Percentiles rank a stretch among this genome's conserved stretches.
Conservation (phyloP, 2,329 filamentous ascomycete species). For the Phoma sp. region DNA sequence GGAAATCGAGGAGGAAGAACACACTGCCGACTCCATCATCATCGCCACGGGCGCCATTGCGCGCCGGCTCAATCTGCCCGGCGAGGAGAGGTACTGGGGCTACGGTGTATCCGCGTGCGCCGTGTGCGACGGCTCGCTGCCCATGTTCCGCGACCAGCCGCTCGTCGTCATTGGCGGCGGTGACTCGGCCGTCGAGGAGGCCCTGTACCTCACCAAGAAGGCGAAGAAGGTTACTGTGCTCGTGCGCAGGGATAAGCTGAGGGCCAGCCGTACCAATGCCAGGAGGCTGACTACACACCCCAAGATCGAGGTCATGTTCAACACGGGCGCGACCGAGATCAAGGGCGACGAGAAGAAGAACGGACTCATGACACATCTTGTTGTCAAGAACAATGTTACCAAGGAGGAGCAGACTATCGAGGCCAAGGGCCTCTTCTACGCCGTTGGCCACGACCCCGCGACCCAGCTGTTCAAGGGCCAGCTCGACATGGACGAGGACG, state of each 20-base stretch:
- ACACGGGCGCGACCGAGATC: slow-evolving; percentile 81
- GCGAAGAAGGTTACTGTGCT: slow-evolving; percentile 93
- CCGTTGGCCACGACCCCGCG: slow-evolving; percentile 94
- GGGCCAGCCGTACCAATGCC: slow-evolving; percentile 92
- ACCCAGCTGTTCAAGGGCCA: slow-evolving; percentile 90
- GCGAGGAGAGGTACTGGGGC: slow-evolving; percentile 97
- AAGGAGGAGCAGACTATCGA: slow-evolving; percentile 83
- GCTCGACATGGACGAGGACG: slow-evolving; percentile 85
- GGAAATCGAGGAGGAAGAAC: slow-evolving; percentile 68
- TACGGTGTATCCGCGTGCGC: slow-evolving; percentile 95
- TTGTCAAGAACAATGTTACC: slow-evolving; percentile 79
- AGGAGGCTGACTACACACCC: slow-evolving; percentile 80
- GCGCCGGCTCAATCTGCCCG: slow-evolving; percentile 78
- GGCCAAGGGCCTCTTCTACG: slow-evolving; percentile 95
- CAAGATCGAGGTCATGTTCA: slow-evolving; percentile 90
- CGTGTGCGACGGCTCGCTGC: slow-evolving; percentile 95
- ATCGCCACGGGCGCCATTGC: slow-evolving; percentile 96
- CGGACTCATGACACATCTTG: slow-evolving; percentile 86
- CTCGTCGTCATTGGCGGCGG: slow-evolving; percentile 95
- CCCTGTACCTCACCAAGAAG: slow-evolving; percentile 97
- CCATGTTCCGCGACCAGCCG: slow-evolving; percentile 96
- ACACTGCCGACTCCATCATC: slow-evolving; percentile 92
- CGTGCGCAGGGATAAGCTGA: slow-evolving; percentile 84
- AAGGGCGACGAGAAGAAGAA: slow-evolving; percentile 77
- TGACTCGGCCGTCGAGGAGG: slow-evolving; percentile 96